A percentile compares a stretch with the other conserved stretches of the same genome.
Conservation (phyloP, 805 yeast genomes). For the Helenozyma rhizophorensis region DNA sequence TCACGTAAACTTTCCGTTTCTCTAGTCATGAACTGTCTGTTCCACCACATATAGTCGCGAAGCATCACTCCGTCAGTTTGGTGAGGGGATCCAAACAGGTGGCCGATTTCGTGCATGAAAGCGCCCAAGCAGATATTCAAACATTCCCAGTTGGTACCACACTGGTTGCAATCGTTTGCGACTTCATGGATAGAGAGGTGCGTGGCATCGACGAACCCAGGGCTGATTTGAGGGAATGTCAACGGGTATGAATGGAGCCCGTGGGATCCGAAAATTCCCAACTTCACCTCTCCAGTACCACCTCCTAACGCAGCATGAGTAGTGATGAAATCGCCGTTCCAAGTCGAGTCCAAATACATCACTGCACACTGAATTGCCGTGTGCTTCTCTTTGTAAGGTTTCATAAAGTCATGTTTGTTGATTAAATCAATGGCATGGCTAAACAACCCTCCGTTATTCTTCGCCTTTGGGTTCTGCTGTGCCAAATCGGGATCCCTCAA, state of each 20-base stretch:
- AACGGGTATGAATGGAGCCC: constrained; percentile 91
- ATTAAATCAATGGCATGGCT: constrained; percentile 77
- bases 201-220: constrained; percentile 71
- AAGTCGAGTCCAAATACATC: constrained; percentile 77
- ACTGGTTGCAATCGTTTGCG: constrained; percentile 85
- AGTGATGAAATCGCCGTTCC: constrained; percentile 65
- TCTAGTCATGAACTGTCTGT: constrained; percentile 73
- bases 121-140: constrained; percentile 85
- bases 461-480: constrained; percentile 77
- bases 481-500: constrained; percentile 76
- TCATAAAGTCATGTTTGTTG: constrained; percentile 32
- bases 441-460: constrained; percentile 70
- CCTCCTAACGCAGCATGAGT: constrained; percentile 97
- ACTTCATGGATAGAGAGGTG: constrained; percentile 59
- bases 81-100: constrained; percentile 86
- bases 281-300: constrained; percentile 59
- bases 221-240: constrained; percentile 64
- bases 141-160: constrained; percentile 90
- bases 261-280: constrained; percentile 94
- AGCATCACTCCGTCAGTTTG: constrained; percentile 88
- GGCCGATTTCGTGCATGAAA: constrained; percentile 94
- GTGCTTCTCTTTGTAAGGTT: constrained; percentile 29
- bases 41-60: constrained; percentile 75
- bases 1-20: constrained; percentile 60
- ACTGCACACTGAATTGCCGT: constrained; percentile 78